Conservation (phyloP, 805 yeast species). For the Saccharomycopsis sp. region DNA sequence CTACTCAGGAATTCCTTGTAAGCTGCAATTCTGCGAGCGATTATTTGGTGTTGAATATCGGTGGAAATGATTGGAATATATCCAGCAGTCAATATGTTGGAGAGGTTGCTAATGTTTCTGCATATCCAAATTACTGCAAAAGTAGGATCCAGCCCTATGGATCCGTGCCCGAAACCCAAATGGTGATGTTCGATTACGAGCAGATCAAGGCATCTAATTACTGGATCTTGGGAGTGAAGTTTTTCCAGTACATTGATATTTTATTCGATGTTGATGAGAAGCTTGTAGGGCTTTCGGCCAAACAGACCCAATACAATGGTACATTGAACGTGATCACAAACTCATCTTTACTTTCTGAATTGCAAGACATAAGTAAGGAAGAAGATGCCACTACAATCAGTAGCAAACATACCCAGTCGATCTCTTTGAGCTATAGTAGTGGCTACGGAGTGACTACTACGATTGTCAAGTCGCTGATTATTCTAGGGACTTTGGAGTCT, state of each 20-base stretch:
- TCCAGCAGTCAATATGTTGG: conserved; percentile 9
- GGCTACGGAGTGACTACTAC: conserved; percentile 9
- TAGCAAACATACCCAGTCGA: conserved; percentile 6
- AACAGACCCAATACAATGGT: not conserved
- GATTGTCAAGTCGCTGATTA: conserved; percentile 8
- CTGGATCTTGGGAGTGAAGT: conserved; percentile 12
- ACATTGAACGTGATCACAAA: conserved; percentile 7
- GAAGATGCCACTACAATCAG: conserved; percentile 11
- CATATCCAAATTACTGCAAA: not conserved
- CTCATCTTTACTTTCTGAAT: not conserved
- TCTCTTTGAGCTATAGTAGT: not conserved
- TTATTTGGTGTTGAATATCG: conserved; percentile 7
- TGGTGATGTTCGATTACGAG: conserved; percentile 4
- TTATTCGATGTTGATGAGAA: conserved; percentile 10
- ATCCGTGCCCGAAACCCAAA: not conserved
- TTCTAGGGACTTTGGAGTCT: conserved; percentile 12
- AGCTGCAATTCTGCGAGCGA: not conserved
- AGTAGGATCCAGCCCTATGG: conserved; percentile 8
- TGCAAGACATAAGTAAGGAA: not conserved
- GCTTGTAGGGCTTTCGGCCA: conserved; percentile 13
- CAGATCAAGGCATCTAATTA: conserved; percentile 2
- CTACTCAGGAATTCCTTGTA: conserved; percentile 2
- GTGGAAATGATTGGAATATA: conserved; percentile 14
- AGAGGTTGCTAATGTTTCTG: not conserved
- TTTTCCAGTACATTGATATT: conserved; percentile 1